Evolutionary conservation across 148 eudicot genomes (phyloP), one percentile per base, ranked within the genome.

Genomic region (Camellia lanceoleosa): DNA sequence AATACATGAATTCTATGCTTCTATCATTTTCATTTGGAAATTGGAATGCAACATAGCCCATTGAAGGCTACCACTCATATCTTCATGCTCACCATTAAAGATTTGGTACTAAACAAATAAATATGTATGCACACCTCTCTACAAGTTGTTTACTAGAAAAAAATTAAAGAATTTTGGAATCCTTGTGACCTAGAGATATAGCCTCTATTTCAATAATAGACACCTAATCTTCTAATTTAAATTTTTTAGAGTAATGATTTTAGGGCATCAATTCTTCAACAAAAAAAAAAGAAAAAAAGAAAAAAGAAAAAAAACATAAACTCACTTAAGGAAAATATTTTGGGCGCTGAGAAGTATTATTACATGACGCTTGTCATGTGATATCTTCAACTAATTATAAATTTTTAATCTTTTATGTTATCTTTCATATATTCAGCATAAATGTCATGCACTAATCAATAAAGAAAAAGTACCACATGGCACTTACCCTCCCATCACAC

Each of bases 11-110:
- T 19, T 73, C 15, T 15, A 38, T 56, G 63, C 46, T 55, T 38
- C 46, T 56, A 55, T 41, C 14, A 73, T 7, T 56, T 74, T 58
- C 77, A 3, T 74, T 56, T 18, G 38, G 77, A 73, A 15, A 30
- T 56, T 58, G 38, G 77, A 73, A 15, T 73, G 42, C 43, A 73
- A 38, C 19, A 73, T 30, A 1, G 38, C n/a, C 76, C 15, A 23
- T 41, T 14, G 56, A 71, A 71, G 76, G 6, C 66, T 58, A 42
- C 52, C 30, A 55, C 76, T 56, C 56, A 16, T 44, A 30, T 23
- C 6, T 56, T 38, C 76, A 73, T 30, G n/a, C 49, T 73, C 64
- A 55, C 47, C 77, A 55, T 74, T 74, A 56, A 74, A 52, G 46
- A 56, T 55, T 38, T 38, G 46, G 7, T 23, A 30, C 16, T 30